phyloP scores from a whole-genome alignment of 2,329 filamentous ascomycete species.

The Chaetomiaceae sp. region DNA sequence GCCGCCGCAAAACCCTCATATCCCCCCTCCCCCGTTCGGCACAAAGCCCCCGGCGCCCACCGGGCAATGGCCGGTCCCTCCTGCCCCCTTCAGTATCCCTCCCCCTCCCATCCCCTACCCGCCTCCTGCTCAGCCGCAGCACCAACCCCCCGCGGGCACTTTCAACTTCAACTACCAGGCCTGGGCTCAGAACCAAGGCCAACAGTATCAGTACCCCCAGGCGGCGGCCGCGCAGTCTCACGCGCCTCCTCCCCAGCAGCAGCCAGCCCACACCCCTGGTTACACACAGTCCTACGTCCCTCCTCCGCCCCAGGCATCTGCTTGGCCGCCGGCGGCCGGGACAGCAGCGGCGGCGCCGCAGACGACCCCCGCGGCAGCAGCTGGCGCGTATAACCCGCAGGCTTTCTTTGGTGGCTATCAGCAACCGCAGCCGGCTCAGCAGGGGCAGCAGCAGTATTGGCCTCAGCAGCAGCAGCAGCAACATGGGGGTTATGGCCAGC shows the following conservation, averaged over 20 bases:
- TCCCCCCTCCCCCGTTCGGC: slow-evolving; percentile 27
- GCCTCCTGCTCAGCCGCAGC: slow-evolving; percentile 11
- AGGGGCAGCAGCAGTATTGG: slow-evolving; percentile 24
- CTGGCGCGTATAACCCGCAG: slow-evolving; percentile 52
- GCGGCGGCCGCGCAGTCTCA: slow-evolving; percentile 23
- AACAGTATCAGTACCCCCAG: slow-evolving; percentile 30
- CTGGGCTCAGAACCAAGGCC: slow-evolving; percentile 23
- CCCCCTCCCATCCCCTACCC: slow-evolving; percentile 15
- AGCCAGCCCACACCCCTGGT: slow-evolving; percentile 1
- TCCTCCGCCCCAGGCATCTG: slow-evolving; percentile 29
- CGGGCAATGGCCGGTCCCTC: slow-evolving; percentile 23
- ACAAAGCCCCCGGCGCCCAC: slow-evolving; percentile 16
- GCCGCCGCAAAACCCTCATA: slow-evolving; percentile 21
- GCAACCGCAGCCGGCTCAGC: slow-evolving; percentile 34
- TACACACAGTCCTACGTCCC: slow-evolving; percentile 30
- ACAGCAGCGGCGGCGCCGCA: slow-evolving; percentile 21
- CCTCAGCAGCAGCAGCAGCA: slow-evolving; percentile 18
- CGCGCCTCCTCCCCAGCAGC: slow-evolving; percentile 23
- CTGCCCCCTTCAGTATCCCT: slow-evolving; percentile 2
- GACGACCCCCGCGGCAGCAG: slow-evolving; percentile 34
- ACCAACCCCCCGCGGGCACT: slow-evolving; percentile 14
- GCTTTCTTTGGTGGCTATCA: slow-evolving; percentile 50
- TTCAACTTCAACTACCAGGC: slow-evolving; percentile 23
- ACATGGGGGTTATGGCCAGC: slow-evolving; percentile 17
- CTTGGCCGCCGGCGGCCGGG: slow-evolving; percentile 33